phyloP scores from a whole-genome alignment of 176 grass and related monocot genomes.

The Triticum turgidum region DNA sequence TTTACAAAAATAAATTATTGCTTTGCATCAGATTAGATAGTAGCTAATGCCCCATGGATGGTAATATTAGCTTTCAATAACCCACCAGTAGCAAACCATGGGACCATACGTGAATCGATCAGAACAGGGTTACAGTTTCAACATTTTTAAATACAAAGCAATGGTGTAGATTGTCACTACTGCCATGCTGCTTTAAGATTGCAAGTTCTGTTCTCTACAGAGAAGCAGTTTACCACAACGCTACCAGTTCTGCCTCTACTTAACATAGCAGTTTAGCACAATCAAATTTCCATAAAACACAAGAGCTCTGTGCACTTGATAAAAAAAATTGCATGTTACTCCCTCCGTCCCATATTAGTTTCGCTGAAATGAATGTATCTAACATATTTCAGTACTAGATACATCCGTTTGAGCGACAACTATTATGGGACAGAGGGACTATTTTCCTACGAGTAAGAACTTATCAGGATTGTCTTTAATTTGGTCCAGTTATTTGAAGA shows the following conservation, averaged over 20 bases:
- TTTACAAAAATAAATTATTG: background rate
- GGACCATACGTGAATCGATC: background rate
- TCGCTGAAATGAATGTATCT: too few relatives aligned
- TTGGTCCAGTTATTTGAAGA: background rate
- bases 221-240: background rate
- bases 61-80: background rate
- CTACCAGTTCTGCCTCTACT: background rate
- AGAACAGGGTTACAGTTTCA: constrained; percentile 8
- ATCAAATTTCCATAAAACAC: background rate
- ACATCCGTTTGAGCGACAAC: too few relatives aligned
- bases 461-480: background rate
- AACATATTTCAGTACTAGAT: too few relatives aligned
- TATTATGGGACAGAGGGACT: background rate
- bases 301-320: background rate
- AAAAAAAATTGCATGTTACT: background rate
- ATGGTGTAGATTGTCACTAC: background rate
- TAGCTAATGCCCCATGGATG: background rate
- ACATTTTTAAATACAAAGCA: background rate
- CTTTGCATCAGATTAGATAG: background rate
- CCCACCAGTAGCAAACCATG: too few relatives aligned
- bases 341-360: too few relatives aligned
- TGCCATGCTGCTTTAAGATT: background rate
- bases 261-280: background rate
- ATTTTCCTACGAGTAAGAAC: background rate
- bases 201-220: background rate